A percentile compares a stretch with the other conserved stretches of the same genome.
These are phyloP conservation scores for Aspergillus heteromorphus DNA, from an alignment of 495 filamentous ascomycete genomes.

Conservation along the genomic window DNA sequence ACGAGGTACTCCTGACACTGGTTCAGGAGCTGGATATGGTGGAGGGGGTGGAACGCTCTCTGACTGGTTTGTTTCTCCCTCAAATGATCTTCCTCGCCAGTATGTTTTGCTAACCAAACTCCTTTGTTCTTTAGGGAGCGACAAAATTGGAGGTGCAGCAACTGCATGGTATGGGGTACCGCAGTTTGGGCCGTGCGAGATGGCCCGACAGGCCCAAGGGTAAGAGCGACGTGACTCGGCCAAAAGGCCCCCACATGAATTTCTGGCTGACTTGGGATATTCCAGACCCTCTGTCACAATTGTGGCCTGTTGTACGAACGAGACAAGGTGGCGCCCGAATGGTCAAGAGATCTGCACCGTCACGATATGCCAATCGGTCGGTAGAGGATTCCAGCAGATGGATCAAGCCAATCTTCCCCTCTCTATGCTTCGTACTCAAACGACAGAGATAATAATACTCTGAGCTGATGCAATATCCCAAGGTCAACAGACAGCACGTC, in stretches of 20 bases:
- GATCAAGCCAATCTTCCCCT: background rate
- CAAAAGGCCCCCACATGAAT: background rate
- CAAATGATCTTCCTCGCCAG: background rate
- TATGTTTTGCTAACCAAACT: slow-evolving; percentile 9
- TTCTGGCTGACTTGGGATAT: slow-evolving; percentile 8
- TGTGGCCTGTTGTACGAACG: slow-evolving; percentile 87
- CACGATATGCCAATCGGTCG: slow-evolving; percentile 46
- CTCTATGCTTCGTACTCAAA: background rate
- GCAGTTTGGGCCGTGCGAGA: slow-evolving; percentile 93
- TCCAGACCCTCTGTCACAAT: slow-evolving; percentile 85
- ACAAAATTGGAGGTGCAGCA: slow-evolving; percentile 79
- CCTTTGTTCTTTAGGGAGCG: slow-evolving; percentile 55
- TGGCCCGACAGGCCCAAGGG: slow-evolving; percentile 77
- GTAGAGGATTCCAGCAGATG: slow-evolving; percentile 1
- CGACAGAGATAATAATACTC: background rate
- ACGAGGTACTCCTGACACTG: slow-evolving; percentile 70
- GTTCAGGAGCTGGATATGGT: slow-evolving; percentile 55
- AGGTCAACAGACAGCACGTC: background rate
- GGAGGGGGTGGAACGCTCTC: slow-evolving; percentile 66
- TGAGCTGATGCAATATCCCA: background rate
- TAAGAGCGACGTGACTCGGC: slow-evolving; percentile 41
- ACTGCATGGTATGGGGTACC: slow-evolving; percentile 82
- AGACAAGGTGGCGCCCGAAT: slow-evolving; percentile 76
- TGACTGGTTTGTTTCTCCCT: slow-evolving; percentile 50
- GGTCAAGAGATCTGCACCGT: slow-evolving; percentile 72